Conservation (phyloP, 352 stramenopile genomes). For the Globisporangium parvum region DNA sequence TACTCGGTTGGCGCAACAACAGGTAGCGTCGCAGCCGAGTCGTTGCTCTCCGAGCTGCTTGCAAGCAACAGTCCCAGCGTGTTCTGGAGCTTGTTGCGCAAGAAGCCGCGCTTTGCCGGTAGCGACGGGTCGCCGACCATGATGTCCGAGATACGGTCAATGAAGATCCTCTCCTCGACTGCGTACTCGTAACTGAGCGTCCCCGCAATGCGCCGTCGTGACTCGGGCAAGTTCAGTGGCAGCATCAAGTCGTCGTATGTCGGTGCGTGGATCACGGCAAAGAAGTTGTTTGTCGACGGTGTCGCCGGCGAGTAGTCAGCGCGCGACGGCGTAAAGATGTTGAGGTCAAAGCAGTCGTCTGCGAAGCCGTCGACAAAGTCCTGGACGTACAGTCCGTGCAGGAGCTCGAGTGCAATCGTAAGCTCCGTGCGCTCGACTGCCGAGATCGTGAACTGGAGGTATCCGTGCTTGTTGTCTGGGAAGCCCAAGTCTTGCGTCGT, state of each 20-base stretch:
- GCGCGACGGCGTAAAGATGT: constrained; percentile 85
- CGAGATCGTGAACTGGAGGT: constrained; percentile 89
- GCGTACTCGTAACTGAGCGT: constrained; percentile 50
- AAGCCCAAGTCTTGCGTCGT: constrained; percentile 66
- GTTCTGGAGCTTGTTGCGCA: constrained; percentile 64
- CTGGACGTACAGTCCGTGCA: constrained; percentile 91
- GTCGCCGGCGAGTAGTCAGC: constrained; percentile 55
- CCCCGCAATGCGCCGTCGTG: constrained; percentile 39
- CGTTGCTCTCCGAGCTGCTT: constrained; percentile 6
- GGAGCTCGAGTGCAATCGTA: constrained; percentile 89
- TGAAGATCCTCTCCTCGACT: constrained; percentile 79
- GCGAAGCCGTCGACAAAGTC: constrained; percentile 86
- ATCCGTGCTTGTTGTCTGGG: constrained; percentile 94
- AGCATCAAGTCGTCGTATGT: constrained; percentile 85
- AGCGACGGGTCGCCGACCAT: constrained; percentile 84
- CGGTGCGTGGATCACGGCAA: constrained; percentile 78
- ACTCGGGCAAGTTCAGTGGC: constrained; percentile 92
- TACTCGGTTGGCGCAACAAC: constrained; percentile 47
- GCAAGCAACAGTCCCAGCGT: constrained; percentile 24
- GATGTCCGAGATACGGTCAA: constrained; percentile 91
- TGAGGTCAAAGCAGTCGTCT: constrained; percentile 77
- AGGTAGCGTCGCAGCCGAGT: constrained; percentile 1
- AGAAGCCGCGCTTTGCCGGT: constrained; percentile 38
- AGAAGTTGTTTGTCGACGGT: constrained; percentile 59
- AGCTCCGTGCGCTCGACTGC: constrained; percentile 80